Evolutionary conservation across 1,284 basidiomycete genomes (phyloP).

Genomic region (Chalciporus piperatoides): DNA sequence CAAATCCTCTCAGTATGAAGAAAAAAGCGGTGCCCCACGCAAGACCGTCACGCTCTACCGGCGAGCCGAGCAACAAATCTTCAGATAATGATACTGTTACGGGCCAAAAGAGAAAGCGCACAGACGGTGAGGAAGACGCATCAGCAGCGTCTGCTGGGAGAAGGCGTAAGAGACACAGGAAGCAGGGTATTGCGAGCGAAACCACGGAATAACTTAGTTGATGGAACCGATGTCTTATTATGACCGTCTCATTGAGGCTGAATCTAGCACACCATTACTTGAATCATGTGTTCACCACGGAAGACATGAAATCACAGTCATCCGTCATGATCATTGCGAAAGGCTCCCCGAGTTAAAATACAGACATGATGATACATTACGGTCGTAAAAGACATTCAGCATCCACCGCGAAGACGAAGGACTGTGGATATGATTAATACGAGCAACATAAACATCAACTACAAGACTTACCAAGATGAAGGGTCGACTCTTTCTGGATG

Average conservation of each 20-base stretch:
- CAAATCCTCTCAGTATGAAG: conserved; percentile 91
- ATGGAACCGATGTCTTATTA: too few species aligned
- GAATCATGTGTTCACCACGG: too few species aligned
- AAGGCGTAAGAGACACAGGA: conserved; percentile 38
- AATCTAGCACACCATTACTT: too few species aligned
- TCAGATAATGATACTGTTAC: not conserved
- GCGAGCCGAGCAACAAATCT: too few species aligned
- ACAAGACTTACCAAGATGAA: conserved; percentile 49
- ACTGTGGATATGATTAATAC: conserved; percentile 43
- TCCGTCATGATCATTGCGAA: not conserved
- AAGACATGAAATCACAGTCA: not conserved
- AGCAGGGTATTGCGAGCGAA: not conserved
- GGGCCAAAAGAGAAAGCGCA: conserved; percentile 25
- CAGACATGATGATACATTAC: conserved; percentile 3
- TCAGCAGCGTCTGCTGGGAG: not conserved
- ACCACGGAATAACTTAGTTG: not conserved
- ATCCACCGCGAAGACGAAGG: conserved; percentile 74
- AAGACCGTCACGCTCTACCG: not conserved
- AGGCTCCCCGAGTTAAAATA: not conserved
- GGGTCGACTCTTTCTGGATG: conserved; percentile 71
- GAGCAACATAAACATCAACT: conserved; percentile 34
- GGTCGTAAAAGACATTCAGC: conserved; percentile 22
- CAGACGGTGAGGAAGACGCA: conserved; percentile 11
- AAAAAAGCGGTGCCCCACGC: conserved; percentile 60
- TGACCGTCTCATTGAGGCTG: too few species aligned